Evolutionary conservation across 805 yeast species (phyloP), one percentile per base, ranked within the genome.

Genomic region (Peterozyma toletana): DNA sequence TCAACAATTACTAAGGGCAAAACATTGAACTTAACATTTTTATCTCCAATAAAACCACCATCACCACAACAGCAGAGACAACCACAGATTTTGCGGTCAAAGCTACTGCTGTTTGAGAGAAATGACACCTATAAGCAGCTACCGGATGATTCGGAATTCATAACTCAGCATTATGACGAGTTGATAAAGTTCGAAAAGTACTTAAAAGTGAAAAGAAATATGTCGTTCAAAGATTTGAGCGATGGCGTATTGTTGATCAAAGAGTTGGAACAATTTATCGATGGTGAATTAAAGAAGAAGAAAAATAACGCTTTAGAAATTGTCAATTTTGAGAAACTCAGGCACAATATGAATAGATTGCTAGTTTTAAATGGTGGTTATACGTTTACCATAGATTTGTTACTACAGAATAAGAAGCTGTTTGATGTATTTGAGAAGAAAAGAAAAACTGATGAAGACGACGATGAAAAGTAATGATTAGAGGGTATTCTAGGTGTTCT

Each of bases 291-390:
- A 9, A 13, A 13, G 15, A 31, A 31, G 15, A 11, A 31, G 15
- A 14, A 14, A 13, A 31, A 31, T 5, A 31, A 31, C 13, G 13
- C 34, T 13, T 9, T 40, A 7, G 47, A 44, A 29, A 27, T 44
- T 21, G 47, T 40, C 11, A 53, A 41, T 30, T 58, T 55, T 42
- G 56, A 60, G 42, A 56, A 65, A 39, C 67, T 75, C 45, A 55
- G 70, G 6, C 58, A 59, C 30, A 72, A 68, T 38, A 63, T 75
- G 38, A 65, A 66, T 50, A 53, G 67, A 45, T 63, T 80, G 31
- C 56, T 75, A 37, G 58, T 61, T 14, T 51, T 75, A 31, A 81
- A 82, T 51, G 82, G 83, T 14, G 83, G 81, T 1, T 73, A 78
- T 51, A 66, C 81, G 2, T 74, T 73, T 42, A 68, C 77, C 11